These are phyloP conservation scores for Paulownia fortunei DNA, from an alignment of 257 asterid genomes.

Conservation along the genomic window DNA sequence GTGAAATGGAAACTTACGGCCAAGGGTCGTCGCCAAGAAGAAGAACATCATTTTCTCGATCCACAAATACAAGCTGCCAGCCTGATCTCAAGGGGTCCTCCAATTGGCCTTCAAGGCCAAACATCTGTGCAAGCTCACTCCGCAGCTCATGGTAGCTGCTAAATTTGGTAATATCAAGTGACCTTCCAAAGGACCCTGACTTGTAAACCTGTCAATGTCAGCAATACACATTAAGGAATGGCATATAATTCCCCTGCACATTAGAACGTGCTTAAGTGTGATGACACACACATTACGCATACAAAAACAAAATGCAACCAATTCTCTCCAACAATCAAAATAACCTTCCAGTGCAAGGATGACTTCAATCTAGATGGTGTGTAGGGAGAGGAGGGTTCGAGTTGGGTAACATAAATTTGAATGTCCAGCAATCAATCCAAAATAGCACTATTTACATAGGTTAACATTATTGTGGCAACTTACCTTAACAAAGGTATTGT, in stretches of 20 bases:
- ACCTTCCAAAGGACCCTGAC: constrained; percentile 78
- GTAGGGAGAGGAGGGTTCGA: not conserved
- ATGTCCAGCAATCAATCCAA: not conserved
- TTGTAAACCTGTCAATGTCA: constrained; percentile 59
- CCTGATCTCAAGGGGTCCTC: constrained; percentile 98
- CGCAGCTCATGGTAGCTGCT: constrained; percentile 86
- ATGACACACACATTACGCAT: not conserved
- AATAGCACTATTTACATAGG: not conserved
- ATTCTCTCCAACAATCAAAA: not conserved
- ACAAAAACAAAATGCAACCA: not conserved
- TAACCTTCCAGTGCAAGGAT: not conserved
- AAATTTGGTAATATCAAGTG: constrained; percentile 75
- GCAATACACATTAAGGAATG: not conserved
- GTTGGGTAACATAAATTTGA: no score
- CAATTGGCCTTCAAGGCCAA: constrained; percentile 82
- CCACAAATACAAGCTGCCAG: constrained; percentile 99
- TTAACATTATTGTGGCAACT: not conserved
- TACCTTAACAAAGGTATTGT: constrained; percentile 75
- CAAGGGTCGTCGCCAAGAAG: constrained; percentile 94
- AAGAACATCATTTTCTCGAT: constrained; percentile 94
- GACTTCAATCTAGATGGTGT: no score
- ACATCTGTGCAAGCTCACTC: constrained; percentile 72
- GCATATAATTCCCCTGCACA: not conserved
- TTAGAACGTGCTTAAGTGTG: not conserved
- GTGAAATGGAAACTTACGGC: constrained; percentile 55